Percentiles rank a stretch among this genome's conserved stretches.
Evolutionary conservation across 768 basidiomycete species (phyloP).

Genomic region (Phaeotremella fagi): DNA sequence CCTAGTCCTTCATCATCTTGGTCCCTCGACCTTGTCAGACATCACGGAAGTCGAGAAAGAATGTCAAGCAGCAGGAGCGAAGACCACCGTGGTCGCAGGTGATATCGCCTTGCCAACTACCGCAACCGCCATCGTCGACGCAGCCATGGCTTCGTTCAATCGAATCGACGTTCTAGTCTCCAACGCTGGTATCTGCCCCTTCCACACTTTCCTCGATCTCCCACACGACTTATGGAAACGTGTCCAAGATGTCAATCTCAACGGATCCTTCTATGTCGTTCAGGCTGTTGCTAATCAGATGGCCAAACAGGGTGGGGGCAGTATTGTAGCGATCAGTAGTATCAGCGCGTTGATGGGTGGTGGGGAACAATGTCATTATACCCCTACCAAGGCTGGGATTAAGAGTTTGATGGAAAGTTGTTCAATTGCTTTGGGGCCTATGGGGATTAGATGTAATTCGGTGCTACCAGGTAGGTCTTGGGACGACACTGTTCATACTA

Average conservation of each 20-base stretch:
- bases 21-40: slow-evolving; percentile 55
- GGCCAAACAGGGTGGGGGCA: slow-evolving; percentile 55
- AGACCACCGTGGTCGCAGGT: slow-evolving; percentile 57
- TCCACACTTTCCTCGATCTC: slow-evolving; percentile 69
- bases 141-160: slow-evolving; percentile 59
- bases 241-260: slow-evolving; percentile 67
- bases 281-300: slow-evolving; percentile 69
- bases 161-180: slow-evolving; percentile 61
- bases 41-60: slow-evolving; percentile 47
- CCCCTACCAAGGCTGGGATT: slow-evolving; percentile 73
- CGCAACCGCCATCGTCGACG: slow-evolving; percentile 59
- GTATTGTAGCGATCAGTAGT: slow-evolving; percentile 71
- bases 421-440: slow-evolving; percentile 70
- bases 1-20: slow-evolving; percentile 65
- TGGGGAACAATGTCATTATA: slow-evolving; percentile 71
- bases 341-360: slow-evolving; percentile 76
- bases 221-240: slow-evolving; percentile 61
- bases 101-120: slow-evolving; percentile 63
- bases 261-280: slow-evolving; percentile 63
- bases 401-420: slow-evolving; percentile 74
- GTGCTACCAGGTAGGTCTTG: slow-evolving; percentile 54
- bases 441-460: slow-evolving; percentile 60
- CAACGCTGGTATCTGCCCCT: slow-evolving; percentile 69
- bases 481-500: neutral
- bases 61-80: slow-evolving; percentile 53